These are phyloP conservation scores for Brettanomyces sp. DNA, from an alignment of 805 yeast genomes.

Conservation along the genomic window DNA sequence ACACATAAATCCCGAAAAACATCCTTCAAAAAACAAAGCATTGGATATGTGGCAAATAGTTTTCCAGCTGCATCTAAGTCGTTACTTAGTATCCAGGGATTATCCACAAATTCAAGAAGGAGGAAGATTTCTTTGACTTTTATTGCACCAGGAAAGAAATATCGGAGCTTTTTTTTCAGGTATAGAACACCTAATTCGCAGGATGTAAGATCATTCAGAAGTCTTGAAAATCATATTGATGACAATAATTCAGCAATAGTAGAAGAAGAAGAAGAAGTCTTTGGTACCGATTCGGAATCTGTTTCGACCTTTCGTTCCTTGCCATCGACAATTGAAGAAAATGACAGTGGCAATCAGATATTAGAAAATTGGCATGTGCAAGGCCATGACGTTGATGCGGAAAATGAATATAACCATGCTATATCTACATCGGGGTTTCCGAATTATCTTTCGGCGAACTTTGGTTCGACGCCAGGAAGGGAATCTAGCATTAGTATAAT, in stretches of 20 bases:
- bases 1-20: no score
- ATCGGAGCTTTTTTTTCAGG: slow-evolving; percentile 26
- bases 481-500: slow-evolving; percentile 2
- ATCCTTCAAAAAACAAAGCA: background rate
- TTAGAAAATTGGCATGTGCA: slow-evolving; percentile 24
- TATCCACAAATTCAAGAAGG: slow-evolving; percentile 24
- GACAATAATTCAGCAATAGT: background rate
- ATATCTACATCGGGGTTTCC: slow-evolving; percentile 1
- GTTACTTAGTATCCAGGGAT: slow-evolving; percentile 6
- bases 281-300: slow-evolving; percentile 20
- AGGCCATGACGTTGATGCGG: slow-evolving; percentile 18
- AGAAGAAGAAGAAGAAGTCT: slow-evolving; percentile 1
- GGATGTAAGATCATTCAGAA: slow-evolving; percentile 27
- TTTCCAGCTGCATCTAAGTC: slow-evolving; percentile 3
- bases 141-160: slow-evolving; percentile 28
- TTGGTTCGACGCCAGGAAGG: slow-evolving; percentile 2
- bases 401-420: slow-evolving; percentile 13
- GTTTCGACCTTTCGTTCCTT: slow-evolving; percentile 26
- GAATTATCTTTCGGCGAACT: slow-evolving; percentile 3
- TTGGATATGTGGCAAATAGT: background rate
- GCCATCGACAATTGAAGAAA: slow-evolving; percentile 27
- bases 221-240: slow-evolving; percentile 19
- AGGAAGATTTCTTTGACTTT: slow-evolving; percentile 27
- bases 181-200: slow-evolving; percentile 10
- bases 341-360: slow-evolving; percentile 25